Conservation (phyloP, 306 rosid species). For the Senna siamea region DNA sequence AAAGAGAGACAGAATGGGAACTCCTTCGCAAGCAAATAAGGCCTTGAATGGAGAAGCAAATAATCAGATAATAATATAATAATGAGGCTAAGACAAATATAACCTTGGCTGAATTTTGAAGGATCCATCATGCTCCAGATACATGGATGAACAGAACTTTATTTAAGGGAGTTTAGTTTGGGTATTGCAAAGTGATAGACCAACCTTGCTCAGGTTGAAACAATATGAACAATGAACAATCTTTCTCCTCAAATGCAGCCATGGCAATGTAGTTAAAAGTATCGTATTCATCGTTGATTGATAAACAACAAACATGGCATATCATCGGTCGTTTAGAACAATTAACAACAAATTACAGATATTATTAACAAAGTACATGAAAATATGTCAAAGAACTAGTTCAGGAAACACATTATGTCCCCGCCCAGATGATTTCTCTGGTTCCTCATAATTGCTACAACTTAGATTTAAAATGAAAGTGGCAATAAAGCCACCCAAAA, state of each 20-base stretch:
- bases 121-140: too few species aligned
- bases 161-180: background rate
- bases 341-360: constrained; percentile 15
- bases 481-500: constrained; percentile 24
- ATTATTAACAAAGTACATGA: constrained; percentile 45
- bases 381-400: constrained; percentile 23
- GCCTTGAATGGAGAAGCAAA: background rate
- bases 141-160: constrained; percentile 10
- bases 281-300: background rate
- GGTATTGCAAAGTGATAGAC: background rate
- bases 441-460: constrained; percentile 35
- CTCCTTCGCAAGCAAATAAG: too few species aligned
- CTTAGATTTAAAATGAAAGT: constrained; percentile 38
- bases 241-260: background rate
- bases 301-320: constrained; percentile 21
- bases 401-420: constrained; percentile 24
- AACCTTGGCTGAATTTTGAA: background rate
- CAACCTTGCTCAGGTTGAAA: background rate
- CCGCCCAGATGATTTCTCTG: constrained; percentile 31
- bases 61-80: background rate
- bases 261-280: background rate
- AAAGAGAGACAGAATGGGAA: too few species aligned
- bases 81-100: background rate
- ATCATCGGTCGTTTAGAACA: background rate
- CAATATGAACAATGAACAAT: background rate